A percentile compares a stretch with the other conserved stretches of the same genome.
phyloP scores from a whole-genome alignment of 805 yeast genomes.

The Saturnispora galanensis region DNA sequence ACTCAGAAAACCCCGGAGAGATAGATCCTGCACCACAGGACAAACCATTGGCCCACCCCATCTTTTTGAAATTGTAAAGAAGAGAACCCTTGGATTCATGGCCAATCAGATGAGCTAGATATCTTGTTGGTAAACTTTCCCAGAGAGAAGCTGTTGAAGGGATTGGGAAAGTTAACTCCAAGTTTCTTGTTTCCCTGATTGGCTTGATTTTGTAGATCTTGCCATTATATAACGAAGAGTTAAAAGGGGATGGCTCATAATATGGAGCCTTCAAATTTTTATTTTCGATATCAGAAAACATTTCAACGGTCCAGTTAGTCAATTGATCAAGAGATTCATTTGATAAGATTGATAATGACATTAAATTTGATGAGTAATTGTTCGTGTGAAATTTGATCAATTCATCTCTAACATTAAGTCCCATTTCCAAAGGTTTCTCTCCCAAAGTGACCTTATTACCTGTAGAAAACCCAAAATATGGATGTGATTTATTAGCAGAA shows the following conservation, averaged over 20 bases:
- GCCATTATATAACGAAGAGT: constrained; percentile 38
- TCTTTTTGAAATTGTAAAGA: constrained; percentile 53
- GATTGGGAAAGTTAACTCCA: constrained; percentile 59
- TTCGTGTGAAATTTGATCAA: constrained; percentile 62
- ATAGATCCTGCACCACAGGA: constrained; percentile 63
- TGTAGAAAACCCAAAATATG: constrained; percentile 80
- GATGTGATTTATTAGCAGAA: constrained; percentile 65
- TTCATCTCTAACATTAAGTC: constrained; percentile 71
- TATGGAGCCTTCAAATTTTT: constrained; percentile 33
- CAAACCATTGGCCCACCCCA: constrained; percentile 73
- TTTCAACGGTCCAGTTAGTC: constrained; percentile 57
- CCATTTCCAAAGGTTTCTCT: constrained; percentile 46
- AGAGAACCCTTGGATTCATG: constrained; percentile 90
- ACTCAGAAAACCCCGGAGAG: constrained; percentile 57
- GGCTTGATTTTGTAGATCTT: constrained; percentile 62
- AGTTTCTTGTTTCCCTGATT: constrained; percentile 64
- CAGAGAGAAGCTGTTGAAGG: constrained; percentile 66
- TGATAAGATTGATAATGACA: constrained; percentile 81
- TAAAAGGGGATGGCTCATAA: constrained; percentile 38
- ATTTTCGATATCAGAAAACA: constrained; percentile 57
- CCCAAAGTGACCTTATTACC: constrained; percentile 76
- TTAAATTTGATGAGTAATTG: constrained; percentile 76
- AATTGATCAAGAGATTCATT: constrained; percentile 67
- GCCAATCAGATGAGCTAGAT: constrained; percentile 75
- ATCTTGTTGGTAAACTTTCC: constrained; percentile 60